phyloP scores from a whole-genome alignment of 1,284 basidiomycete genomes.

The Trichosporon inkin region DNA sequence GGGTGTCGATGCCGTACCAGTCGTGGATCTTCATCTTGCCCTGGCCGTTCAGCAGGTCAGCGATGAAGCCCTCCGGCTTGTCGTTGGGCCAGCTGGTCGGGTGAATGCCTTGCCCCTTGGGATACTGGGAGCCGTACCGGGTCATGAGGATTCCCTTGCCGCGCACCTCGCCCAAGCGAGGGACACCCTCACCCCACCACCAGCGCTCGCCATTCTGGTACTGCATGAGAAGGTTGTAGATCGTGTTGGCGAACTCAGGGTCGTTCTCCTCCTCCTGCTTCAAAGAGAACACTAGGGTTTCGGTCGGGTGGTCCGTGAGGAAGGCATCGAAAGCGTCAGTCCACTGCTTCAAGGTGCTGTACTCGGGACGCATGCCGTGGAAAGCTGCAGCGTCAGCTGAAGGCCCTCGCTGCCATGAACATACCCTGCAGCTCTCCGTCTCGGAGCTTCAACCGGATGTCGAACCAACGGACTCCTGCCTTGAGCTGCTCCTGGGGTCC shows the following conservation, averaged over 20 bases:
- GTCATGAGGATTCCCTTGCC: slow-evolving; percentile 77
- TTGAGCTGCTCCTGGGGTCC: slow-evolving; percentile 40
- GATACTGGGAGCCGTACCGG: slow-evolving; percentile 58
- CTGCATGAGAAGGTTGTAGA: slow-evolving; percentile 61
- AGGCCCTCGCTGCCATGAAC: slow-evolving; percentile 10
- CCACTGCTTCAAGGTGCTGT: slow-evolving; percentile 60
- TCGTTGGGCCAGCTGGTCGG: slow-evolving; percentile 78
- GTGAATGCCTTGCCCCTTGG: slow-evolving; percentile 65
- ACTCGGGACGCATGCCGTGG: slow-evolving; percentile 70
- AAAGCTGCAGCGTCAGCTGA: slow-evolving; percentile 54
- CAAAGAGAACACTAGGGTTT: slow-evolving; percentile 75
- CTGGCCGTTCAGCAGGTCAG: background rate
- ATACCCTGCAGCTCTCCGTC: slow-evolving; percentile 52
- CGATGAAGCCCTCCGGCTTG: slow-evolving; percentile 59
- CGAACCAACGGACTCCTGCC: slow-evolving; percentile 67
- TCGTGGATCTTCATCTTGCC: slow-evolving; percentile 70
- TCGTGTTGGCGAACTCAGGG: slow-evolving; percentile 59
- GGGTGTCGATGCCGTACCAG: slow-evolving; percentile 74
- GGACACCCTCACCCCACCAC: slow-evolving; percentile 73
- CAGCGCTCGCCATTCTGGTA: slow-evolving; percentile 63
- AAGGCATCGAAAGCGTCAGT: slow-evolving; percentile 58
- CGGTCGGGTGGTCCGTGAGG: slow-evolving; percentile 60
- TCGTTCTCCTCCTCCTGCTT: slow-evolving; percentile 65
- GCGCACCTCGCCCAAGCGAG: slow-evolving; percentile 70
- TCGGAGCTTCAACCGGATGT: slow-evolving; percentile 70